A percentile compares a stretch with the other conserved stretches of the same genome.
phyloP scores from a whole-genome alignment of 345 rosid species.

The Citrus trifoliata region DNA sequence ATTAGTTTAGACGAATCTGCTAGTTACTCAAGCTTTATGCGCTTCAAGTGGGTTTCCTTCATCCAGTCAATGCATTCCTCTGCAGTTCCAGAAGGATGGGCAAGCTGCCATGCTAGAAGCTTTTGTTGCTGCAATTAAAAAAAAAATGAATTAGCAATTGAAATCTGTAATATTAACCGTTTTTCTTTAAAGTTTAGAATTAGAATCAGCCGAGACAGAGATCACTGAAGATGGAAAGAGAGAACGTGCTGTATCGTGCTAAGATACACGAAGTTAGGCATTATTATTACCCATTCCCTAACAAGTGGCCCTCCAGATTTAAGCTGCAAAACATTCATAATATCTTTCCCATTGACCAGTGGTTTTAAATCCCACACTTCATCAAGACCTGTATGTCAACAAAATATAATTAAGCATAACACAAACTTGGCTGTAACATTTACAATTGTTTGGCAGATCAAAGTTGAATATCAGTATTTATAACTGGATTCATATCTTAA shows the following conservation, averaged over 20 bases:
- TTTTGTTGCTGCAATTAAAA: slow-evolving; percentile 66
- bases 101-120: slow-evolving; percentile 79
- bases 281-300: slow-evolving; percentile 70
- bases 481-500: not conserved
- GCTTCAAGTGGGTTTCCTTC: slow-evolving; percentile 62
- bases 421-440: not conserved
- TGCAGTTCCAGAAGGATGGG: slow-evolving; percentile 57
- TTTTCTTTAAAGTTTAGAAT: not conserved
- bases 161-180: not conserved
- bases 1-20: not conserved
- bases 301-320: slow-evolving; percentile 72
- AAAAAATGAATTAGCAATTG: slow-evolving; percentile 12
- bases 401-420: not conserved
- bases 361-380: slow-evolving; percentile 81
- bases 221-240: too few species aligned
- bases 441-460: not conserved
- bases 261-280: not conserved
- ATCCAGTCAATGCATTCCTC: slow-evolving; percentile 95
- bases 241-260: too few species aligned
- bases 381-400: slow-evolving; percentile 59
- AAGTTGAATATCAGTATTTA: not conserved
- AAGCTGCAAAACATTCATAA: slow-evolving; percentile 60
- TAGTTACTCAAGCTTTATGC: slow-evolving; percentile 42
- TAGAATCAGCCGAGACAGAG: too few species aligned
- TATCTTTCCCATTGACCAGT: slow-evolving; percentile 76